Conservation (phyloP, 768 basidiomycete species). For the Psilocybe cyanescens region DNA sequence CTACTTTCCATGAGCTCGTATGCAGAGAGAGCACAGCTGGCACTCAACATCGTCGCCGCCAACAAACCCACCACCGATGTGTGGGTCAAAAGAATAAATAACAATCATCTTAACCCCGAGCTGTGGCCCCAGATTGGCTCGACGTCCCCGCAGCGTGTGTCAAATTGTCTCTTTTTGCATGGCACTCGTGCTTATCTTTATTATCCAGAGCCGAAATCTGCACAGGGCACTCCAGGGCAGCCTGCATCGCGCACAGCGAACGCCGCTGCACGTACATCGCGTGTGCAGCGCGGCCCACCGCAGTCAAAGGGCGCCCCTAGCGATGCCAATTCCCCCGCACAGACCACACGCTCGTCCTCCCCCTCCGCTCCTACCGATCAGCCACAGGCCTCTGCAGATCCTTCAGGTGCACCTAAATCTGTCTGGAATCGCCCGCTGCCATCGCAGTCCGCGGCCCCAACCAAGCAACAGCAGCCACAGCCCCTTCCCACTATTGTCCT, state of each 20-base stretch:
- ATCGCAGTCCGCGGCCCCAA: neutral
- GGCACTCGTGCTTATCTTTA: neutral
- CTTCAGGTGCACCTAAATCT: neutral
- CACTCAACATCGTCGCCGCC: conserved; percentile 17
- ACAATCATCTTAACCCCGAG: conserved; percentile 9
- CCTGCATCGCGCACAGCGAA: neutral
- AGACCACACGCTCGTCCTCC: neutral
- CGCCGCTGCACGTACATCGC: neutral
- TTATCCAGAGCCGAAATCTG: neutral
- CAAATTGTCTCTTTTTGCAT: neutral
- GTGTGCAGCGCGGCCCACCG: neutral
- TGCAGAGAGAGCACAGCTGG: conserved; percentile 46
- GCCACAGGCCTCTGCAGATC: neutral
- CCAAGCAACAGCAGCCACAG: neutral
- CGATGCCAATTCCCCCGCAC: neutral
- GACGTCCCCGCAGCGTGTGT: neutral
- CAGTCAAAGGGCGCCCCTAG: neutral
- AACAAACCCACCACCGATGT: conserved; percentile 23
- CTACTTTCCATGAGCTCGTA: conserved; percentile 52
- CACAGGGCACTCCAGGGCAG: no score
- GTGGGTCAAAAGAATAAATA: conserved; percentile 29
- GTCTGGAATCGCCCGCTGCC: neutral
- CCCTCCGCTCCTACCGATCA: neutral
- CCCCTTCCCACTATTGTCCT: neutral
- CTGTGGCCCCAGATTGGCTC: neutral